Evolutionary conservation across 768 basidiomycete species (phyloP), one percentile per base, ranked within the genome.

Genomic region (Macrolepiota albuminosa): DNA sequence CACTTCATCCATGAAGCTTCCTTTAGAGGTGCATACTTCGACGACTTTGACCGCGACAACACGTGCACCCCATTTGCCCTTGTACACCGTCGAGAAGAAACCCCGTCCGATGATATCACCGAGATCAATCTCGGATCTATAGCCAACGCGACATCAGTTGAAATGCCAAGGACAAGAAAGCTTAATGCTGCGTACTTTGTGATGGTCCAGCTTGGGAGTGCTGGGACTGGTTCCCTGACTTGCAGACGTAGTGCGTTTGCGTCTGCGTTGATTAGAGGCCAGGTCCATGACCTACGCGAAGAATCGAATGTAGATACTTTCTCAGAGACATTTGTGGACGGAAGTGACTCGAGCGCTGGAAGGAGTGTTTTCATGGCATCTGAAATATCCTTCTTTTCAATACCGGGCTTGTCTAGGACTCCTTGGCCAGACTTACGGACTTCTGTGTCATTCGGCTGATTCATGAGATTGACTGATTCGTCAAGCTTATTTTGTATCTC

Each of bases 81-180:
- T 78, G 71, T 87, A 91, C 8, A 93, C 89, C 56, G 86, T 82
- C 10, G 87, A 88, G 75, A 91, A 90, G 71, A 83, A 86, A 0
- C 91, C 90, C 21, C 82, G 68, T 4, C 89, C 87, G 59, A 93
- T 84, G 66, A 84, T 82, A 60, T 78, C 74, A 33, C 84, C 85
- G 4, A 84, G 82, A 58, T 88, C 86, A 45, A 93, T 81, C 72
- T 94, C 92, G 64, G 86, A 89, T 58, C 84, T 84, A 51, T 14
- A 21, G 54, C 26, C 7, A 34, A 63, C 54, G 63, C 56, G 37
- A 48, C 34, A 51, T 63, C 39, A 46, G 33, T 31, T 46, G 26
- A 48, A 11, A 6, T 45, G 9, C n/a, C 50, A 18, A 34, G 47
- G 48, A 16, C 31, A 42, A n/a, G 21, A 8, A 34, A 33, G 45